These are phyloP conservation scores for Gossypium rotundifolium DNA, from an alignment of 345 rosid genomes.

Conservation along the genomic window DNA sequence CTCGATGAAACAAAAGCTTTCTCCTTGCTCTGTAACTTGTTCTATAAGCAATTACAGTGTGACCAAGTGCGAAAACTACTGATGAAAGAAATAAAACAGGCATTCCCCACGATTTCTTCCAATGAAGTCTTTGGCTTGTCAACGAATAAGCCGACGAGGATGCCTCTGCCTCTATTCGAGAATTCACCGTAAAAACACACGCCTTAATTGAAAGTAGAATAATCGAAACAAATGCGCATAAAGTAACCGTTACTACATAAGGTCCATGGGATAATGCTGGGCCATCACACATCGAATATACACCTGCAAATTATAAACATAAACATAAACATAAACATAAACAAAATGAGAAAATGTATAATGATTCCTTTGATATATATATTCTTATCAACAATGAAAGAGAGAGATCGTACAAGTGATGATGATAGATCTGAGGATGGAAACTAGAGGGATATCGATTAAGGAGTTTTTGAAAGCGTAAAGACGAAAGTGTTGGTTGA, in stretches of 20 bases:
- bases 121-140: constrained; percentile 63
- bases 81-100: constrained; percentile 91
- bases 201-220: constrained; percentile 75
- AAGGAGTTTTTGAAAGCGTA: constrained; percentile 77
- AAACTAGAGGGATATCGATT: constrained; percentile 78
- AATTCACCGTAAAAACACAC: constrained; percentile 70
- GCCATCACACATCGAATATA: constrained; percentile 65
- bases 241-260: constrained; percentile 75
- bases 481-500: constrained; percentile 51
- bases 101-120: constrained; percentile 97
- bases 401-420: constrained; percentile 47
- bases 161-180: constrained; percentile 64
- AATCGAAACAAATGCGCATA: constrained; percentile 64
- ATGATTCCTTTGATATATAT: neutral
- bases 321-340: constrained; percentile 1
- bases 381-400: neutral
- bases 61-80: constrained; percentile 89
- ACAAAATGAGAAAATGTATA: neutral
- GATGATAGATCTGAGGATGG: constrained; percentile 74
- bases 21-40: constrained; percentile 87
- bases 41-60: constrained; percentile 80
- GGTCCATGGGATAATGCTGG: constrained; percentile 87
- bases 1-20: constrained; percentile 82
- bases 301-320: constrained; percentile 46
- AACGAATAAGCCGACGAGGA: constrained; percentile 34